These are phyloP conservation scores for Aspergillus luchuensis DNA, from an alignment of 2,329 filamentous ascomycete genomes.

Conservation along the genomic window DNA sequence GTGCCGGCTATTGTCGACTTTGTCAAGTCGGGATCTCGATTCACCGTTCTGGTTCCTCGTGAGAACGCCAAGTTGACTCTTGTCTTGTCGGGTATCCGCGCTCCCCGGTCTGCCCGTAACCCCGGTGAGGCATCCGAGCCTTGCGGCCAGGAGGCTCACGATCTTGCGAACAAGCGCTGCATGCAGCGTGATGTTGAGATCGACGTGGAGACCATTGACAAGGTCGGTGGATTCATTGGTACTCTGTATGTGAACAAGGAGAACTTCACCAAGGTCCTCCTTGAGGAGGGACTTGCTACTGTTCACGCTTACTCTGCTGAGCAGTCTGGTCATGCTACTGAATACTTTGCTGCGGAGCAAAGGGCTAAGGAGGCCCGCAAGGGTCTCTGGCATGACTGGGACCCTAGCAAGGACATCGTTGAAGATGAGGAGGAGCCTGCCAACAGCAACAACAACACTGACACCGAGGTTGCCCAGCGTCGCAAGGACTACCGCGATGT, in stretches of 20 bases:
- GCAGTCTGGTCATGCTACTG: slow-evolving; percentile 84
- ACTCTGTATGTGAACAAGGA: slow-evolving; percentile 91
- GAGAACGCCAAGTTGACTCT: slow-evolving; percentile 95
- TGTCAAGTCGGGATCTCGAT: slow-evolving; percentile 94
- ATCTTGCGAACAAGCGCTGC: slow-evolving; percentile 83
- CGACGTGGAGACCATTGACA: slow-evolving; percentile 92
- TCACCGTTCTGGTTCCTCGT: slow-evolving; percentile 86
- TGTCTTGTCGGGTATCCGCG: slow-evolving; percentile 89
- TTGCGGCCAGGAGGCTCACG: slow-evolving; percentile 91
- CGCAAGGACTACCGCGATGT: slow-evolving; percentile 94
- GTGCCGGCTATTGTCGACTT: slow-evolving; percentile 94
- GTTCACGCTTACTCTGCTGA: slow-evolving; percentile 96
- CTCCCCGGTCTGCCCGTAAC: slow-evolving; percentile 81
- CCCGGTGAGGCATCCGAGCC: slow-evolving; percentile 82
- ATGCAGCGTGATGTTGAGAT: slow-evolving; percentile 96
- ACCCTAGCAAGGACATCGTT: slow-evolving; percentile 79
- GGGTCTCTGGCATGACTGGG: slow-evolving; percentile 91
- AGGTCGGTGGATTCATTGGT: slow-evolving; percentile 96
- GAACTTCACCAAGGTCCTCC: slow-evolving; percentile 88
- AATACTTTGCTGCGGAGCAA: slow-evolving; percentile 84
- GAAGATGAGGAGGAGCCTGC: slow-evolving; percentile 54
- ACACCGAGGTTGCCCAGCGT: slow-evolving; percentile 59
- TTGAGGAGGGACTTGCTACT: slow-evolving; percentile 90
- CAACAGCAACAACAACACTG: slow-evolving; percentile 53
- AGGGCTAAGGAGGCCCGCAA: slow-evolving; percentile 86